Base-by-base conservation (phyloP, 1,284 basidiomycete species). In the Trichosporon sp. region DNA sequence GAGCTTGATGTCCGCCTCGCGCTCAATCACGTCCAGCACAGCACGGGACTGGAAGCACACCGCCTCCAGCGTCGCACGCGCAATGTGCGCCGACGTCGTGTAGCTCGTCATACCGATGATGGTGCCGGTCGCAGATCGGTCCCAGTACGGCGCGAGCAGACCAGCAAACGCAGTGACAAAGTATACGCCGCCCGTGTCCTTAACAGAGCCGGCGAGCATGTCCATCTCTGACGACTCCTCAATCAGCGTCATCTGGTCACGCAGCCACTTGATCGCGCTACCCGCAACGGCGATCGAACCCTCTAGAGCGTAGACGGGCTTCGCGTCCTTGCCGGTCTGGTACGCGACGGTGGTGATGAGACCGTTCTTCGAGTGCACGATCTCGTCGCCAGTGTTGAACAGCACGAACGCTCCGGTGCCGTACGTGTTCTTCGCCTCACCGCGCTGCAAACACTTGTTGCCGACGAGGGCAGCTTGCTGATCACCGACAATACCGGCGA, bases 111-210 rank as follows among this genome's bases (percentile, higher is more conserved):
- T 80, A 46, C 90, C 72, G 60, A 71, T 73, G 58, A 73, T 66
- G 29, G 65, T 71, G 7, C 77, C 76, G 31, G 75, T 58, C 37
- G 77, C 77, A 59, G 75, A 71, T 33, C 74, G 70, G 66, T 80
- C 78, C 78, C 78, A 80, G 68, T 80, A 59, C 56, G 92, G 92
- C 16, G 92, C 92, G 49, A 95, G 86, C 34, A 97, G 84, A 66
- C 94, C 95, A 61, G 89, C 90, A 83, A 98, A 96, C 9, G 92
- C 95, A 0, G 95, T 95, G 40, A 99, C 95, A 74, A 99, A 99
- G 83, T 93, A 97, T 36, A 97, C 85, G n/a, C 95, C 95, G 52
- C 91, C 95, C 0, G 92, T 89, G 73, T 89, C 87, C 16, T 87
- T 81, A 49, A 90, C 92, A 52, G 88, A 85, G 5, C 85, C 86